Conservation (phyloP, 2,329 filamentous ascomycete genomes). For the Aschersonia sp. region DNA sequence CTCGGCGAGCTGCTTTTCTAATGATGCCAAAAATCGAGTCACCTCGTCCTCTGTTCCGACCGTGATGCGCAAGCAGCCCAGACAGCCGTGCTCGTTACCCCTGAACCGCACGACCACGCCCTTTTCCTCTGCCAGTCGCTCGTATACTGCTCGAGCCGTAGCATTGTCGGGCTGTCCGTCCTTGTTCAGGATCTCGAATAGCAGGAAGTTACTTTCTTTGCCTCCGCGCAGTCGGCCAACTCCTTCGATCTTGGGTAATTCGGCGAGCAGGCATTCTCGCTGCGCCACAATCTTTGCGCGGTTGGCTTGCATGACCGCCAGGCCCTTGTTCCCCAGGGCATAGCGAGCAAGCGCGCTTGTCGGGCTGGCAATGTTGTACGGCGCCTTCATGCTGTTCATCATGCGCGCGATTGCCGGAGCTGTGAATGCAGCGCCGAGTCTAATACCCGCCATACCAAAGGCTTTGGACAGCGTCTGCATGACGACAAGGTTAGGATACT, state of each 20-base stretch:
- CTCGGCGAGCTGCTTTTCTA: conserved; percentile 36
- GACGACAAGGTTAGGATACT: conserved; percentile 91
- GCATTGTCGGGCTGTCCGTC: conserved; percentile 64
- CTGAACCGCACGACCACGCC: conserved; percentile 90
- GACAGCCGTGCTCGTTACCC: conserved; percentile 81
- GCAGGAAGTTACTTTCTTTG: conserved; percentile 69
- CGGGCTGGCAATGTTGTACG: conserved; percentile 86
- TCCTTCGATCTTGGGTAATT: conserved; percentile 61
- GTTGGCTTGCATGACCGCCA: conserved; percentile 60
- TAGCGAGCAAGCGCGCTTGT: conserved; percentile 68
- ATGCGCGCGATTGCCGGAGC: conserved; percentile 59
- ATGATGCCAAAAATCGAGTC: conserved; percentile 57
- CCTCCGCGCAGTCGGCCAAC: conserved; percentile 74
- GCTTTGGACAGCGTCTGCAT: conserved; percentile 99
- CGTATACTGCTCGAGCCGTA: conserved; percentile 67
- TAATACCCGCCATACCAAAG: conserved; percentile 87
- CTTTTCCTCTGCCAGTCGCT: conserved; percentile 67
- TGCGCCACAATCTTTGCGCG: conserved; percentile 58
- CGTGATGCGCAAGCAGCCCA: conserved; percentile 80
- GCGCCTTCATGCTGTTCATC: conserved; percentile 86
- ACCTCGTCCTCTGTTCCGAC: conserved; percentile 84
- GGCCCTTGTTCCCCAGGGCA: conserved; percentile 52
- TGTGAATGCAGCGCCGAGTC: conserved; percentile 76
- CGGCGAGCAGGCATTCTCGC: conserved; percentile 58
- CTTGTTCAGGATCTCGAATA: conserved; percentile 72